Evolutionary conservation across 345 rosid species (phyloP).

Genomic region (Euphorbia pulcherrima): DNA sequence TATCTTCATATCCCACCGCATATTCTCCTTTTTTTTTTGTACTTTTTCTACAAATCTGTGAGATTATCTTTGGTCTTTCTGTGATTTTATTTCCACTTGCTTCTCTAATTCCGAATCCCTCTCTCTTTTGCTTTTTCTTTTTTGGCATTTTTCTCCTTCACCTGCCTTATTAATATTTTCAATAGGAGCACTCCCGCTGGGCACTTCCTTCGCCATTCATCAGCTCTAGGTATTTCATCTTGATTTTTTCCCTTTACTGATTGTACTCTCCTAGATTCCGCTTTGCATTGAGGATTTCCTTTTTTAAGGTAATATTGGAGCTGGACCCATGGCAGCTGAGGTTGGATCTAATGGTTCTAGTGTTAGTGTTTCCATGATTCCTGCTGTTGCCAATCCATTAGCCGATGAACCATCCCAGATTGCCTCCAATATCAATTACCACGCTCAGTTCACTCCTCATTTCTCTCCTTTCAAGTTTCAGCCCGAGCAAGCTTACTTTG

Average conservation of each 20-base stretch:
- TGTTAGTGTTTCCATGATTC: constrained; percentile 30
- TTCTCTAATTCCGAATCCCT: too few species aligned
- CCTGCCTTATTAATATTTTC: background rate
- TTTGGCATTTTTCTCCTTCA: background rate
- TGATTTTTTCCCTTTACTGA: too few species aligned
- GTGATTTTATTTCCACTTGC: background rate
- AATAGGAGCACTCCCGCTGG: background rate
- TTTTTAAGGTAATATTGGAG: background rate
- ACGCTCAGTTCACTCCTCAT: constrained; percentile 76
- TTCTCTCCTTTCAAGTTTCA: constrained; percentile 91
- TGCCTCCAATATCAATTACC: constrained; percentile 78
- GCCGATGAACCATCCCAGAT: constrained; percentile 52
- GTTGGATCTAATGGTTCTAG: constrained; percentile 30
- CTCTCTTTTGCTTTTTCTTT: background rate
- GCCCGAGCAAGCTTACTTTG: constrained; percentile 78
- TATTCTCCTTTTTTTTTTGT: background rate
- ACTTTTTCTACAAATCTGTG: constrained; percentile 9
- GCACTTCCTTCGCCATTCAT: background rate
- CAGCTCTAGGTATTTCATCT: background rate
- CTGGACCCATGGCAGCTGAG: constrained; percentile 1
- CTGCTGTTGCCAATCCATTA: constrained; percentile 59
- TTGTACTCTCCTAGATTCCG: too few species aligned
- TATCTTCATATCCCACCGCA: constrained; percentile 1
- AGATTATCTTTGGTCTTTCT: background rate
- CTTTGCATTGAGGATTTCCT: too few species aligned